Evolutionary conservation across 1,284 basidiomycete genomes (phyloP), one percentile per base, ranked within the genome.

Genomic region (Microbotryum violaceum): DNA sequence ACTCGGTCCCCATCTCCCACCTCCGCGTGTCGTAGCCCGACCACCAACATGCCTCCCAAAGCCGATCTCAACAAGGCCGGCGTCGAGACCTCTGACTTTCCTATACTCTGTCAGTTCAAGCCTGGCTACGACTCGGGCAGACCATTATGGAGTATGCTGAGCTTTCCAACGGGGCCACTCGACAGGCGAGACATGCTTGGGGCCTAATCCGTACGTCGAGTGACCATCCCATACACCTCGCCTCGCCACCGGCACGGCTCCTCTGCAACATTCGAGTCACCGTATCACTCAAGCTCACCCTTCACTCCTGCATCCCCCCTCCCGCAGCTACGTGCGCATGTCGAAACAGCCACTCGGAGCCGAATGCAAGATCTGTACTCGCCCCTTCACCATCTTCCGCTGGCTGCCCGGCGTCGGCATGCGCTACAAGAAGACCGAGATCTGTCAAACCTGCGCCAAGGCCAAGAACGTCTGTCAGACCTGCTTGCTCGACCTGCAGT

Each of bases 381-480:
- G 93, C 50, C 88, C 74, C 59, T 65, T 77, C 92, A 7, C 96
- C 78, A 60, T 97, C 69, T 99, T 98, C 77, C 86, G 92, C 52
- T 98, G 96, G 96, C 94, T 97, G 72, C 93, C 96, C 2, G 96
- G 96, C 56, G 73, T 76, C 18, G 94, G 92, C 49, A 88, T 86
- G 74, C 85, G 96, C 48, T 96, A 86, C 83, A 98, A 98, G 80
- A 90, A 91, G 70, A 99, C 96, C 6, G 94, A 97, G 66, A 87
- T 98, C 68, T 99, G 96, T 78, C 92, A 96, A 75, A 97, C 96
- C 1, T 98, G 96, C 72, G 90, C 94, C 46, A 98, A 97, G 80
- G 87, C 97, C 71, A 97, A 97, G 81, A 97, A 98, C 73, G 89
- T 96, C 49, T 99, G 96, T 78, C 96, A 98, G 78, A 97, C 93